phyloP scores from a whole-genome alignment of 2,329 filamentous ascomycete species.

The Clonostachys byssicola region DNA sequence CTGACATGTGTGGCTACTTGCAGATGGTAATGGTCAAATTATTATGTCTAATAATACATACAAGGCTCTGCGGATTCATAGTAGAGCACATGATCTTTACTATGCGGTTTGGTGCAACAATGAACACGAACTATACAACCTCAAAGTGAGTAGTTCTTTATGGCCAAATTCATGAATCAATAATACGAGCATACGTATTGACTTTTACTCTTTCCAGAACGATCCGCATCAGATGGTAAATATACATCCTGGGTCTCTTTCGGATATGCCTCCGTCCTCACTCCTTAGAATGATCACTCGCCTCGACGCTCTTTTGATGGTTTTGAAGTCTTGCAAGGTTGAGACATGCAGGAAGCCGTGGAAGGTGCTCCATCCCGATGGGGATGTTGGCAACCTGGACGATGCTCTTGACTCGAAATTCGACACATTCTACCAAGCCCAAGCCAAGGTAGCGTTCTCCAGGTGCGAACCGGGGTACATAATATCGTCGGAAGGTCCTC shows the following conservation, averaged over 20 bases:
- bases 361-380: constrained; percentile 47
- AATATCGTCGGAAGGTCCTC: constrained; percentile 46
- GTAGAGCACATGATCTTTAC: constrained; percentile 43
- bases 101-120: constrained; percentile 54
- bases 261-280: background rate
- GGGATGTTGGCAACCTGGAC: constrained; percentile 40
- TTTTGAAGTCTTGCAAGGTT: constrained; percentile 56
- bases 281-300: constrained; percentile 33
- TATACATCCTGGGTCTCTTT: background rate
- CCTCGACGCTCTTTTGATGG: constrained; percentile 53
- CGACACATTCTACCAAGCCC: constrained; percentile 46
- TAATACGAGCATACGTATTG: too few relatives aligned
- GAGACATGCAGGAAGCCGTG: constrained; percentile 48
- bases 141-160: constrained; percentile 35
- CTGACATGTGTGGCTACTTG: too few relatives aligned
- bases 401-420: constrained; percentile 43
- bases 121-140: constrained; percentile 41
- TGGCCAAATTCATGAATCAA: background rate
- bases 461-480: constrained; percentile 52
- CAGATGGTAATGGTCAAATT: too few relatives aligned
- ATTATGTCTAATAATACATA: constrained; percentile 41
- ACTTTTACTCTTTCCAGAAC: background rate
- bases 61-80: constrained; percentile 43
- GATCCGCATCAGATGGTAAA: background rate
- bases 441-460: constrained; percentile 42